Evolutionary conservation across 768 basidiomycete genomes (phyloP), one percentile per base, ranked within the genome.

Genomic region (Leucocoprinus sp.): DNA sequence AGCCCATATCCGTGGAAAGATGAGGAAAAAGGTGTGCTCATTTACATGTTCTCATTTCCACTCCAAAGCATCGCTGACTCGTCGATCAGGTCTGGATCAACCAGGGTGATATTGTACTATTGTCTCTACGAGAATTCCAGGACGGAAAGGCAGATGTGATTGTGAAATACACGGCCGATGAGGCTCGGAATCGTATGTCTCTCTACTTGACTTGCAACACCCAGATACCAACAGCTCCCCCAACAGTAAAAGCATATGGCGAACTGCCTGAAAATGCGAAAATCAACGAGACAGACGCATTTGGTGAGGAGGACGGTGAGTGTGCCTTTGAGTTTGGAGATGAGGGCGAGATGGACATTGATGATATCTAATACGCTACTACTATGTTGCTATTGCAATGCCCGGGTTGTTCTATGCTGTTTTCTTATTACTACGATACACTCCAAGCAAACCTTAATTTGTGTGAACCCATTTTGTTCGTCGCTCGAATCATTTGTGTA

Each of bases 101-200:
- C 62, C 91, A 96, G 57, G 95, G 95, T 58, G 95, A 97, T 60
- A 97, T 97, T 59, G 81, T 98, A 42, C 71, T 97, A 35, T 71
- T 98, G 15, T 97, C 93, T 22, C 74, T 99, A 39, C 89, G 96
- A 52, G 96, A 98, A 41, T 99, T 98, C 80, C 95, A 98, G 66
- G 96, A 99, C 57, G 92, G 90, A 69, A 97, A 97, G 66, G 96
- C 93, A 15, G 96, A 99, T 69, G 95, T 99, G 40, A 97, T 98
- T 60, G 95, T 97, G 58, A 96, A 96, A 68, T 99, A 98, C 65
- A 96, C 93, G 1, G 81, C 93, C 28, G 93, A 99, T 60, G 95
- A 99, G 61, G 89, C 89, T 35, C 75, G 89, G 50, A 90, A 85
- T 62, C 52, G 81, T 76, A 57, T 51, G 78, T 73, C 9, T n/a